Percentiles rank a stretch among this genome's conserved stretches.
Conservation (phyloP, 2,329 filamentous ascomycete species). For the Xylariaceae sp. region DNA sequence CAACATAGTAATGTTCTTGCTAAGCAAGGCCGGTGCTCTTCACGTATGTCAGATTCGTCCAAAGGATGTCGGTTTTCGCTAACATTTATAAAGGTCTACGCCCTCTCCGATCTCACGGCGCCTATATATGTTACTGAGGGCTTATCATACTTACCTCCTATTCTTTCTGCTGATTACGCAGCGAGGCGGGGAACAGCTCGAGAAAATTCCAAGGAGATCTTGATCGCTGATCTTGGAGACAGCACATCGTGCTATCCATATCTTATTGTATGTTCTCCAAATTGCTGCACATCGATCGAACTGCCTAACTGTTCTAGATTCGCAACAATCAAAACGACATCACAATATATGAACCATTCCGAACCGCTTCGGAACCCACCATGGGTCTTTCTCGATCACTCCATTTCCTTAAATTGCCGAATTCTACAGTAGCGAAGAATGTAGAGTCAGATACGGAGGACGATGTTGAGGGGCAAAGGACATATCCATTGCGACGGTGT, state of each 20-base stretch:
- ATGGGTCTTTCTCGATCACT: conserved; percentile 54
- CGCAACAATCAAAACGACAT: conserved; percentile 78
- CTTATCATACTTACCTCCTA: conserved; percentile 70
- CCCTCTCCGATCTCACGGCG: conserved; percentile 66
- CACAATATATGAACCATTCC: conserved; percentile 79
- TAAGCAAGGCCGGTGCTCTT: conserved; percentile 70
- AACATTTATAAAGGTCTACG: conserved; percentile 58
- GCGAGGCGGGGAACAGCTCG: conserved; percentile 66
- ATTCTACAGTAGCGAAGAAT: conserved; percentile 60
- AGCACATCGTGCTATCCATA: conserved; percentile 66
- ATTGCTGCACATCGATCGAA: background rate
- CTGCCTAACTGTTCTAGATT: conserved; percentile 46
- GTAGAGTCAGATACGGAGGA: conserved; percentile 48
- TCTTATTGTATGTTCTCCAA: conserved; percentile 62
- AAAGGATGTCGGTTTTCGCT: background rate
- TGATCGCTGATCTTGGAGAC: conserved; percentile 84
- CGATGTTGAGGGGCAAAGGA: conserved; percentile 45
- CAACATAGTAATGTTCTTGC: conserved; percentile 68
- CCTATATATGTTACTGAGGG: conserved; percentile 72
- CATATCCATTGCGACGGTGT: conserved; percentile 54
- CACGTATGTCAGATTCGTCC: conserved; percentile 52
- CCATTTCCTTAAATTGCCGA: conserved; percentile 71
- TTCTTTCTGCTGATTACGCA: conserved; percentile 67
- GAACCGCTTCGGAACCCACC: conserved; percentile 39
- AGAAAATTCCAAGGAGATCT: conserved; percentile 71